A percentile compares a stretch with the other conserved stretches of the same genome.
Evolutionary conservation across 768 basidiomycete species (phyloP).

Genomic region (Lactarius hatsudake): DNA sequence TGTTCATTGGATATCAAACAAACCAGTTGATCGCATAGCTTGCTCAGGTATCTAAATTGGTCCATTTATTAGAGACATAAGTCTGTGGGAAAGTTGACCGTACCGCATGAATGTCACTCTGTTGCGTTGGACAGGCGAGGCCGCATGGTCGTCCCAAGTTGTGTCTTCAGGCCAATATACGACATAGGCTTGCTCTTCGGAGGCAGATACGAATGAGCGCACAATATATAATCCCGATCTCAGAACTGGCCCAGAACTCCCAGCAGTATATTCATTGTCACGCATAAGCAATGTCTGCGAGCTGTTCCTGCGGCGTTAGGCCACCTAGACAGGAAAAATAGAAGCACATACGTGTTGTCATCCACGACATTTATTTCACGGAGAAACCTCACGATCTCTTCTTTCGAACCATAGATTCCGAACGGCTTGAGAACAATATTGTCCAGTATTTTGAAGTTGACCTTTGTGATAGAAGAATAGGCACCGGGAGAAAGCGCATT

Average conservation of each 20-base stretch:
- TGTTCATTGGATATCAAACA: slow-evolving; percentile 52
- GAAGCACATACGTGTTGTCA: slow-evolving; percentile 39
- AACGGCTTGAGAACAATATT: slow-evolving; percentile 44
- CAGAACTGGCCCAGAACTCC: slow-evolving; percentile 33
- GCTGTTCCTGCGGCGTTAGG: slow-evolving; percentile 15
- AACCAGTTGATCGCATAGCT: slow-evolving; percentile 48
- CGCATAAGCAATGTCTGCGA: slow-evolving; percentile 26
- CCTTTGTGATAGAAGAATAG: slow-evolving; percentile 51
- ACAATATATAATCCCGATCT: slow-evolving; percentile 52
- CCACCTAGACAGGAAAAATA: not conserved
- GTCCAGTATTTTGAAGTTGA: slow-evolving; percentile 56
- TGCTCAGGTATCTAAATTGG: slow-evolving; percentile 14
- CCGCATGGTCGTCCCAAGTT: slow-evolving; percentile 55
- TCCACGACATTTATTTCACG: slow-evolving; percentile 38
- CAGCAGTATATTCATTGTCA: slow-evolving; percentile 12
- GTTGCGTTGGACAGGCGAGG: slow-evolving; percentile 47
- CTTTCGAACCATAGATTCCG: slow-evolving; percentile 56
- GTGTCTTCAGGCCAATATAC: slow-evolving; percentile 61
- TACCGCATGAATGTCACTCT: slow-evolving; percentile 64
- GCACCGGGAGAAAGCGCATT: slow-evolving; percentile 51
- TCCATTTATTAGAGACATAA: not conserved
- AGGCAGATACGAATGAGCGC: slow-evolving; percentile 21
- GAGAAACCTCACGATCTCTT: slow-evolving; percentile 50
- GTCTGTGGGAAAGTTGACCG: slow-evolving; percentile 1
- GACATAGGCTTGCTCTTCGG: slow-evolving; percentile 41